Percentiles rank a stretch among this genome's conserved stretches.
Conservation (phyloP, 2,329 filamentous ascomycete species). For the Dichotomopilus funicola region DNA sequence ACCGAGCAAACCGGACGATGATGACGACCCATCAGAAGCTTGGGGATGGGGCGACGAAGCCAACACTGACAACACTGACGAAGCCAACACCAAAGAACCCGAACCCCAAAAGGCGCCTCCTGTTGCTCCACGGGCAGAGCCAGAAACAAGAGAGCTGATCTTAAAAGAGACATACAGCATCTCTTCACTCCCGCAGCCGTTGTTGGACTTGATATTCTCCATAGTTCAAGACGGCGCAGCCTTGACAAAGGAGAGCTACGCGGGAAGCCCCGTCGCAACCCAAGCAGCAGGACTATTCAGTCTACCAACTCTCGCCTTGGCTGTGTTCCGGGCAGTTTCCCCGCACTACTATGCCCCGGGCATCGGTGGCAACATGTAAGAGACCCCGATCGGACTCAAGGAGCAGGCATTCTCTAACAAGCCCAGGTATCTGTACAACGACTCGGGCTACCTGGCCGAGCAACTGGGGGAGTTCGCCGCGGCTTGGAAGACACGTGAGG, state of each 20-base stretch:
- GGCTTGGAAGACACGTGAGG: conserved; percentile 47
- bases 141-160: conserved; percentile 58
- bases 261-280: conserved; percentile 54
- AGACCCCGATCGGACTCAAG: neutral
- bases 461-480: conserved; percentile 43
- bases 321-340: conserved; percentile 73
- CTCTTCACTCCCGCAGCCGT: conserved; percentile 75
- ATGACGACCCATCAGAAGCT: conserved; percentile 36
- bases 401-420: conserved; percentile 18
- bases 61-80: conserved; percentile 28
- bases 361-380: conserved; percentile 58
- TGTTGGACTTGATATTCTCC: conserved; percentile 59
- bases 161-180: conserved; percentile 82
- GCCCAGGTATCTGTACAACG: conserved; percentile 59
- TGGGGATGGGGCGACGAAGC: conserved; percentile 56
- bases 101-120: no score
- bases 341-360: conserved; percentile 64
- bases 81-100: conserved; percentile 20
- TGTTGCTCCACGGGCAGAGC: conserved; percentile 16
- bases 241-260: conserved; percentile 44
- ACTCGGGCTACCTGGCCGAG: conserved; percentile 57
- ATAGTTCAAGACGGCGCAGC: conserved; percentile 56
- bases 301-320: conserved; percentile 64
- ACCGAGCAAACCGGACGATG: conserved; percentile 19
- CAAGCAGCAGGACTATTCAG: conserved; percentile 65